A percentile compares a stretch with the other conserved stretches of the same genome.
Conservation (phyloP, 2,329 filamentous ascomycete genomes). For the Penicillium sp. region DNA sequence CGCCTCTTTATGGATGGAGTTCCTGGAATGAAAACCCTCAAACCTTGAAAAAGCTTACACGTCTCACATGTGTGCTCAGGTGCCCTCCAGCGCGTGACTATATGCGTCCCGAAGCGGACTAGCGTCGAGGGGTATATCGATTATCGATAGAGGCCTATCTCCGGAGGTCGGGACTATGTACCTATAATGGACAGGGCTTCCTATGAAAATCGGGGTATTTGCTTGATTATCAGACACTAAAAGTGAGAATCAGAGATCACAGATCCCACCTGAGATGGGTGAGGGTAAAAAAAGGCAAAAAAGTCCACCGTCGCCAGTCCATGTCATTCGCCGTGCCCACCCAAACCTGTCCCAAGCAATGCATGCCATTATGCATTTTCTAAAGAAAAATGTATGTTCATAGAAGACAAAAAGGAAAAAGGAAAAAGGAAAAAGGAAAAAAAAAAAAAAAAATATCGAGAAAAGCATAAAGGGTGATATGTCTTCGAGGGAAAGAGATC, state of each 20-base stretch:
- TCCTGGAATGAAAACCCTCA: background rate
- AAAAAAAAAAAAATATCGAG: background rate
- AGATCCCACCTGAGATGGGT: conserved; percentile 10
- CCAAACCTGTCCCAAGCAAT: conserved; percentile 25
- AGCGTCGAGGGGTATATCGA: background rate
- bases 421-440: conserved; percentile 5
- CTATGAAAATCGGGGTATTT: conserved; percentile 1
- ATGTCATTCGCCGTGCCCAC: conserved; percentile 27
- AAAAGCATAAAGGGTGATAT: conserved; percentile 6
- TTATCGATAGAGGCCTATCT: background rate
- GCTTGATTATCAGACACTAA: conserved; percentile 12
- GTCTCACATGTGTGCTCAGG: background rate
- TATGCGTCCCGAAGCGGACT: background rate
- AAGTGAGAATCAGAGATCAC: conserved; percentile 11
- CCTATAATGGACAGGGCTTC: background rate
- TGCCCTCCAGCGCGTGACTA: background rate
- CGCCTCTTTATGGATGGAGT: background rate
- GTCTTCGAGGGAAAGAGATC: conserved; percentile 2
- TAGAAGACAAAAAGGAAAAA: conserved; percentile 18
- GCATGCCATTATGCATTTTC: conserved; percentile 33
- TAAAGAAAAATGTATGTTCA: conserved; percentile 30
- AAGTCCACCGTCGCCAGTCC: conserved; percentile 22
- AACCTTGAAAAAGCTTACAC: background rate
- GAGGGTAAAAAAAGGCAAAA: conserved; percentile 9
- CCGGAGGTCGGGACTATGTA: background rate